phyloP scores from a whole-genome alignment of 129 eudicot genomes.

The Saussurea involucrata region DNA sequence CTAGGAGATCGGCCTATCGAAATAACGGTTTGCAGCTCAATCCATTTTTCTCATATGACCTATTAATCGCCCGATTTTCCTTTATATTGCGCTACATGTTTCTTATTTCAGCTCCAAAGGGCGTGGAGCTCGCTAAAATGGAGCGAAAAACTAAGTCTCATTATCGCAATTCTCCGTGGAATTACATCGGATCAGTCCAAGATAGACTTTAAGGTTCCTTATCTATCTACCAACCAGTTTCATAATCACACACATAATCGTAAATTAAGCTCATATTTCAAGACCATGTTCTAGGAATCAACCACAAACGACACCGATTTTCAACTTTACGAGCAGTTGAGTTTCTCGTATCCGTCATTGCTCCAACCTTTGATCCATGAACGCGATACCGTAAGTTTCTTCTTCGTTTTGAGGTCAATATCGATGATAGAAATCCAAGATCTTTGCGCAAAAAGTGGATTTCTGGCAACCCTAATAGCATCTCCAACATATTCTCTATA shows the following conservation, averaged over 20 bases:
- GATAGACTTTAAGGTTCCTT: constrained; percentile 45
- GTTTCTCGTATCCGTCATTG: constrained; percentile 82
- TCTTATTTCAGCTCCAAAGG: constrained; percentile 67
- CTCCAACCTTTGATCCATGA: constrained; percentile 81
- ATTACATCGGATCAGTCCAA: constrained; percentile 58
- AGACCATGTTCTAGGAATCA: constrained; percentile 49
- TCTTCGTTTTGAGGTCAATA: not conserved
- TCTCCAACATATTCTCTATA: too few species aligned
- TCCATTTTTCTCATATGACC: not conserved
- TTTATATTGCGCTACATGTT: not conserved
- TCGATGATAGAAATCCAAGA: not conserved
- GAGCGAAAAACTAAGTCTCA: constrained; percentile 66
- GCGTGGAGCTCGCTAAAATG: constrained; percentile 93
- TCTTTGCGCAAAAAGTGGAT: too few species aligned
- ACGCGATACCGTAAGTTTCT: constrained; percentile 83
- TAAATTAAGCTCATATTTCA: constrained; percentile 2
- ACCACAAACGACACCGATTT: constrained; percentile 46
- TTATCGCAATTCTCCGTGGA: constrained; percentile 58
- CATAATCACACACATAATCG: not conserved
- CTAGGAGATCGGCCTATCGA: constrained; percentile 94
- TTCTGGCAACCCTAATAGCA: too few species aligned
- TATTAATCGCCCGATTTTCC: not conserved
- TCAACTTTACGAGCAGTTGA: constrained; percentile 80
- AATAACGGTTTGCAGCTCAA: constrained; percentile 61
- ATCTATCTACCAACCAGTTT: not conserved